Conservation (phyloP, 2,329 filamentous ascomycete species). For the Calonectria hongkongensis region DNA sequence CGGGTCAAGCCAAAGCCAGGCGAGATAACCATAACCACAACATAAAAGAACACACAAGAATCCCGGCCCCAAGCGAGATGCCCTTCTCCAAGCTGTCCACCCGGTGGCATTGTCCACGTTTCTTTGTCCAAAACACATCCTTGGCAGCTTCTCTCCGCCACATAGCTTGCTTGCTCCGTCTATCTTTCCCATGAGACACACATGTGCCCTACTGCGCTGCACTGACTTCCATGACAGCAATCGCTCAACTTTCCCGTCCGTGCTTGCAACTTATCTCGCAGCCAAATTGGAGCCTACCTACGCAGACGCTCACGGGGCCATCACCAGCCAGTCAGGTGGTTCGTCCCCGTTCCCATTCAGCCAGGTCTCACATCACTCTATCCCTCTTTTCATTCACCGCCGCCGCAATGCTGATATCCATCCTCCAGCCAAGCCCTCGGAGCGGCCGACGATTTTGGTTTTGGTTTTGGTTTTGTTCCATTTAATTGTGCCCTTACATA, state of each 20-base stretch:
- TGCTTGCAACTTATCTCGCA: conserved; percentile 17
- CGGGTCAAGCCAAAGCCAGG: too few relatives aligned
- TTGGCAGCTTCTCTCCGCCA: conserved; percentile 4
- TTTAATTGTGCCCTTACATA: conserved; percentile 10
- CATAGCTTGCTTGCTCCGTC: background rate
- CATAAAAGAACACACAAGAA: too few relatives aligned
- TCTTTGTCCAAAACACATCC: background rate
- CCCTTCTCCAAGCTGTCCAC: background rate
- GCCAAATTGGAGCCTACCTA: conserved; percentile 22
- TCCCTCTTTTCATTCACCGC: conserved; percentile 21
- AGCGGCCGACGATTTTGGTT: background rate
- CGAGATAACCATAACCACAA: too few relatives aligned
- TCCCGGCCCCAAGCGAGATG: background rate
- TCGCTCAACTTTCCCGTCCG: conserved; percentile 4
- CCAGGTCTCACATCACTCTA: conserved; percentile 24
- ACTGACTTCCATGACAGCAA: conserved; percentile 23
- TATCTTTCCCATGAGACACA: conserved; percentile 21
- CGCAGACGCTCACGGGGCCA: conserved; percentile 30
- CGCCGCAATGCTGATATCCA: conserved; percentile 8
- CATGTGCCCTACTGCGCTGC: conserved; percentile 27
- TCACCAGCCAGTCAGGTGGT: conserved; percentile 20
- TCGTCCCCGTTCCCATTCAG: conserved; percentile 9
- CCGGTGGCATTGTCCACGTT: background rate
- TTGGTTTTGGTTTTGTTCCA: background rate
- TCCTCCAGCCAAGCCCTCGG: conserved; percentile 19